phyloP scores from a whole-genome alignment of 192 early-diverging fungal species.

The Rhizoclosmatium globosum region DNA sequence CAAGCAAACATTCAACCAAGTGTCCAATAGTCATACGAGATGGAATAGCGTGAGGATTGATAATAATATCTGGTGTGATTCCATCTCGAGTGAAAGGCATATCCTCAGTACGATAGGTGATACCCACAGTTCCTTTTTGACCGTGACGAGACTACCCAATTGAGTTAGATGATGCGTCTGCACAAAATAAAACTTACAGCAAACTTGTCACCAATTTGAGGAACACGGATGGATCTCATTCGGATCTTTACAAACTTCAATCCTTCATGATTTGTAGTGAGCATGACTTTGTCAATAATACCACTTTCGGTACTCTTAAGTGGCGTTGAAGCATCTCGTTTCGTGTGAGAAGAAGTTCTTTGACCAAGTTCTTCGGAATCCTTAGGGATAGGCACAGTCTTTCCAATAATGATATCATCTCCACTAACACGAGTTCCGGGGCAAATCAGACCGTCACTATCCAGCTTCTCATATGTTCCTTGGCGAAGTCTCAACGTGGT shows the following conservation, averaged over 20 bases:
- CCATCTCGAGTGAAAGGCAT: slow-evolving; percentile 98
- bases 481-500: slow-evolving; percentile 87
- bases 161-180: background rate
- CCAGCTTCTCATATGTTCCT: slow-evolving; percentile 96
- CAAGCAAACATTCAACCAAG: slow-evolving; percentile 97
- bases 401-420: slow-evolving; percentile 99
- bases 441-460: slow-evolving; percentile 94
- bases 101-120: slow-evolving; percentile 97
- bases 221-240: slow-evolving; percentile 94
- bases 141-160: slow-evolving; percentile 85
- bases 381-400: slow-evolving; percentile 87
- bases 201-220: slow-evolving; percentile 99
- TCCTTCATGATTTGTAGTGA: slow-evolving; percentile 94
- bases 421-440: slow-evolving; percentile 95
- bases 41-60: slow-evolving; percentile 99
- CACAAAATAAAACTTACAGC: slow-evolving; percentile 54
- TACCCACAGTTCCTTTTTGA: slow-evolving; percentile 98
- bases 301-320: slow-evolving; percentile 94
- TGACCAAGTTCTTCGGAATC: slow-evolving; percentile 94
- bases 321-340: slow-evolving; percentile 94
- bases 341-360: slow-evolving; percentile 83
- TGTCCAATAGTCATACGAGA: slow-evolving; percentile 99
- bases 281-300: slow-evolving; percentile 96
- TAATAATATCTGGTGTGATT: slow-evolving; percentile 93
- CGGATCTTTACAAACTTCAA: slow-evolving; percentile 98